These are phyloP conservation scores for Entomortierella lignicola DNA, from an alignment of 192 early-diverging fungal species.

Conservation along the genomic window DNA sequence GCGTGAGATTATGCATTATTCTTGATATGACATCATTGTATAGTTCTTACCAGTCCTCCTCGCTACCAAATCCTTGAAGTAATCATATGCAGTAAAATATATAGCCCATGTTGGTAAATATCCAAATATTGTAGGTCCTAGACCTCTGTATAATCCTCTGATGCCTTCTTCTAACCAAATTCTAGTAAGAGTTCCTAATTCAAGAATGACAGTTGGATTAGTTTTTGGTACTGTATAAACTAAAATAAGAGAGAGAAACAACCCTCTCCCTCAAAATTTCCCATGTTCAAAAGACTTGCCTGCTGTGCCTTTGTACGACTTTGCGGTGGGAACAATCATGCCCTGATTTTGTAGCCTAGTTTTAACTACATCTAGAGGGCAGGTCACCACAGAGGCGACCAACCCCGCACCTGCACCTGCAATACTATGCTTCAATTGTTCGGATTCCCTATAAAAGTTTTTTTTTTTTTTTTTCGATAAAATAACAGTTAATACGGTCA, in stretches of 20 bases:
- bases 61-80: slow-evolving; percentile 68
- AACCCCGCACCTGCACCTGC: slow-evolving; percentile 87
- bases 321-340: slow-evolving; percentile 31
- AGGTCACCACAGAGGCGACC: slow-evolving; percentile 85
- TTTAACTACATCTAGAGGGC: slow-evolving; percentile 96
- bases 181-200: slow-evolving; percentile 67
- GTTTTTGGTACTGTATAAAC: no score
- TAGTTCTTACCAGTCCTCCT: slow-evolving; percentile 35
- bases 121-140: slow-evolving; percentile 87
- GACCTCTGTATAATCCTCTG: slow-evolving; percentile 89
- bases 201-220: slow-evolving; percentile 15
- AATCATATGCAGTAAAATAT: slow-evolving; percentile 92
- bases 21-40: neutral
- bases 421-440: slow-evolving; percentile 78
- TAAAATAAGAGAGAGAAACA: no score
- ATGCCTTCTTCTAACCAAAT: slow-evolving; percentile 88
- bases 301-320: slow-evolving; percentile 67
- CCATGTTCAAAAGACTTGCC: slow-evolving; percentile 51
- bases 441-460: slow-evolving; percentile 44
- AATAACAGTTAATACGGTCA: neutral
- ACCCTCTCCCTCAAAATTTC: no score
- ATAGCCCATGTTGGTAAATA: slow-evolving; percentile 94
- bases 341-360: slow-evolving; percentile 93
- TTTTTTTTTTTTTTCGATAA: neutral
- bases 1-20: neutral